Evolutionary conservation across 148 eudicot genomes (phyloP).

Genomic region (Talinum fruticosum): DNA sequence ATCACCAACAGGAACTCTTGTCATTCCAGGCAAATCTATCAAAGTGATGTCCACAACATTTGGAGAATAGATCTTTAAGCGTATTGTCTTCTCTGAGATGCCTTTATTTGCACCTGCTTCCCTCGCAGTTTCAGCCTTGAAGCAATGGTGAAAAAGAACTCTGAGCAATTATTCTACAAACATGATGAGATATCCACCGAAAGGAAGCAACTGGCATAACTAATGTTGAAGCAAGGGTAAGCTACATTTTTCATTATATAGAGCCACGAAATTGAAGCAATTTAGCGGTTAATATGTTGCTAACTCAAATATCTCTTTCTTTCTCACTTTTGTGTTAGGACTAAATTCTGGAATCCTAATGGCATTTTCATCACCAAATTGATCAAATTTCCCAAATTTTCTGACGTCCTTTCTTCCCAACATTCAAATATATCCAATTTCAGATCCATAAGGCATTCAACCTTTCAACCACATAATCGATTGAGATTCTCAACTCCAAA

Average conservation of each 20-base stretch:
- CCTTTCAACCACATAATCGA: not conserved
- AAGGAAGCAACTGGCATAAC: too few species aligned
- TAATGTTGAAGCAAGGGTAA: not conserved
- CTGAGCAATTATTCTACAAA: conserved; percentile 3
- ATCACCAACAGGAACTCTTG: conserved; percentile 75
- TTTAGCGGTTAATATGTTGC: not conserved
- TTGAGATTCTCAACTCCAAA: not conserved
- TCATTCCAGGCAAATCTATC: conserved; percentile 79
- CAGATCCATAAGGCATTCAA: not conserved
- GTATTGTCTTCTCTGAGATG: conserved; percentile 59
- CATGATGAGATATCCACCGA: not conserved
- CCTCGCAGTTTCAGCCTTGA: conserved; percentile 66
- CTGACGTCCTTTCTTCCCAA: not conserved
- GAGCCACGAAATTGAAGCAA: too few species aligned
- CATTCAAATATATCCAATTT: not conserved
- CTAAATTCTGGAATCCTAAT: not conserved
- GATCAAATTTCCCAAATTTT: not conserved
- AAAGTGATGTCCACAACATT: conserved; percentile 62
- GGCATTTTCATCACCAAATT: not conserved
- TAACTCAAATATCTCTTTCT: not conserved
- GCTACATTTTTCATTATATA: not conserved
- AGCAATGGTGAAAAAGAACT: conserved; percentile 2
- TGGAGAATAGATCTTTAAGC: conserved; percentile 57
- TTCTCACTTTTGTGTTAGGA: not conserved
- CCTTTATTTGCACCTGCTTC: conserved; percentile 65